Conservation (phyloP, 2,329 filamentous ascomycete species). For the Bretziella fagacearum region DNA sequence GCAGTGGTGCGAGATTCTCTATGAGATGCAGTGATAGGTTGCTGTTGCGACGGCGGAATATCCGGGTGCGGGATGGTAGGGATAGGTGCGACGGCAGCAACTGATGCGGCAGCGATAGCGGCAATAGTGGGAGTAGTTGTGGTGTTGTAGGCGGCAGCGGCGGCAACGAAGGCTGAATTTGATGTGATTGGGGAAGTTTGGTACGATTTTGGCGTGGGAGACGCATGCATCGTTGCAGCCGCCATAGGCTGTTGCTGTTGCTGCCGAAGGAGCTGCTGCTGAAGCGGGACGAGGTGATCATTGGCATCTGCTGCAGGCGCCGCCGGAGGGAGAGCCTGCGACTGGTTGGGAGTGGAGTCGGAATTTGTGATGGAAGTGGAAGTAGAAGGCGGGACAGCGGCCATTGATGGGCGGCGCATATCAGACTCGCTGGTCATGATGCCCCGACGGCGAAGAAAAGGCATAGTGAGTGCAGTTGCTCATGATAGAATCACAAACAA, state of each 20-base stretch:
- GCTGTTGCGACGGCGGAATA: not conserved
- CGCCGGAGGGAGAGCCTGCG: not conserved
- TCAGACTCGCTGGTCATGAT: slow-evolving; percentile 42
- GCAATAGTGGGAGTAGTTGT: not conserved
- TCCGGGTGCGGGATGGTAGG: not conserved
- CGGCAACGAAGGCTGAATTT: not conserved
- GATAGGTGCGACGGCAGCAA: not conserved
- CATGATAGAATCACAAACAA: slow-evolving; percentile 18
- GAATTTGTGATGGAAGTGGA: slow-evolving; percentile 10
- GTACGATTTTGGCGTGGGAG: not conserved
- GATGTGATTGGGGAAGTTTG: not conserved
- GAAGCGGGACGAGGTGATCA: slow-evolving; percentile 9
- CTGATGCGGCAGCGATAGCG: not conserved
- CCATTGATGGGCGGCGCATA: slow-evolving; percentile 35
- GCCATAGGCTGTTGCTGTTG: not conserved
- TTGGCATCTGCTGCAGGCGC: slow-evolving; percentile 14
- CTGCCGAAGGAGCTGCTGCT: slow-evolving; percentile 8
- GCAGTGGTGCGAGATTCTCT: not conserved
- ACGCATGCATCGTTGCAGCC: not conserved
- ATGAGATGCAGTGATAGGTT: not conserved
- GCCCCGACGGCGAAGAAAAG: slow-evolving; percentile 44
- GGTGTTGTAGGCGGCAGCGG: slow-evolving; percentile 2
- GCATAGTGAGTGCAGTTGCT: slow-evolving; percentile 33
- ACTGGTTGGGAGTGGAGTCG: slow-evolving; percentile 7
- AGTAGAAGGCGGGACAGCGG: slow-evolving; percentile 18